phyloP scores from a whole-genome alignment of 1,284 basidiomycete genomes.

The Trichosporon asahii region DNA sequence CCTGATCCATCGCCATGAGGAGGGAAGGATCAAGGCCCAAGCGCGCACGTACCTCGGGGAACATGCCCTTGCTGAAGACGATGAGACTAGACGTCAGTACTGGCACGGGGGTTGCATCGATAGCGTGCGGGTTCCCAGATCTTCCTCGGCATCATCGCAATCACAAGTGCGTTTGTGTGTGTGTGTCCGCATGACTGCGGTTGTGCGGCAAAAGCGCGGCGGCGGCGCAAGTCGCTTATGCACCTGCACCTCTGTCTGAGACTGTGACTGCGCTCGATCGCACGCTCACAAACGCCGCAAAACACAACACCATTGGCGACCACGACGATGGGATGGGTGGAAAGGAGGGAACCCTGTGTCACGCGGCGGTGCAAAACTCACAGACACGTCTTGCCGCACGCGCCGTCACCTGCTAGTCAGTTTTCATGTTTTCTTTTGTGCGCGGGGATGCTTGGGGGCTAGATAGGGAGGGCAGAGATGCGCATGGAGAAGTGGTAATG shows the following conservation, averaged over 20 bases:
- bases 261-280: neutral
- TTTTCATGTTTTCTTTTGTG: slow-evolving; percentile 17
- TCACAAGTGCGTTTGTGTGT: neutral
- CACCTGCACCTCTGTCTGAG: neutral
- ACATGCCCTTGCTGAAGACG: slow-evolving; percentile 72
- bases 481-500: neutral
- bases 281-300: neutral
- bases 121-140: slow-evolving; percentile 5
- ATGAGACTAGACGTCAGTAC: slow-evolving; percentile 46
- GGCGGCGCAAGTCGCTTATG: neutral
- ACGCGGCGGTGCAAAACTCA: slow-evolving; percentile 30
- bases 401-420: slow-evolving; percentile 51
- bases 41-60: slow-evolving; percentile 70
- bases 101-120: neutral
- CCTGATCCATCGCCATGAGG: neutral
- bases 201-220: neutral
- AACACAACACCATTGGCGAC: neutral
- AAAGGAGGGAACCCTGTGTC: slow-evolving; percentile 11
- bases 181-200: neutral
- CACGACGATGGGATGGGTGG: slow-evolving; percentile 1
- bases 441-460: neutral
- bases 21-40: neutral
- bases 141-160: neutral
- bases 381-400: slow-evolving; percentile 59
- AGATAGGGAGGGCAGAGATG: neutral